phyloP scores from a whole-genome alignment of 2,329 filamentous ascomycete genomes.

The Madurella mycetomatis region DNA sequence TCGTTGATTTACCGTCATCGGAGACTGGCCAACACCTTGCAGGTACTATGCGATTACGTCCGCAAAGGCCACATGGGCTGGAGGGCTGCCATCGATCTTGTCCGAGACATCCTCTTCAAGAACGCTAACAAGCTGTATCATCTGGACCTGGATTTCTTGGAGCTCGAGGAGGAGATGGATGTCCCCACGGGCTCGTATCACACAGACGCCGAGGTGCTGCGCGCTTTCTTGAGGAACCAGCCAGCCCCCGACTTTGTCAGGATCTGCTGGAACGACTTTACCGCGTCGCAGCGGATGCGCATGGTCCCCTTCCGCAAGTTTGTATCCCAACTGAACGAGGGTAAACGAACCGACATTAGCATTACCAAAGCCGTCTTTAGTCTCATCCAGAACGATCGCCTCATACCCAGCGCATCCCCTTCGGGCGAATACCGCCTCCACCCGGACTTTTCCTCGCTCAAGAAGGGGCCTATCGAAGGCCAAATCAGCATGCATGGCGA shows the following conservation, averaged over 20 bases:
- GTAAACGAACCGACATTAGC: conserved; percentile 46
- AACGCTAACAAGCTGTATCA: conserved; percentile 74
- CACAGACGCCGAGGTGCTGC: conserved; percentile 36
- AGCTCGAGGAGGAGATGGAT: conserved; percentile 28
- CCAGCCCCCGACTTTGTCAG: conserved; percentile 61
- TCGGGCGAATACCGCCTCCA: conserved; percentile 63
- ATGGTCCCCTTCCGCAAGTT: conserved; percentile 62
- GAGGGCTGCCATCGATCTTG: conserved; percentile 58
- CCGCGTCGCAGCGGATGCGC: conserved; percentile 61
- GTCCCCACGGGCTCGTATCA: conserved; percentile 15
- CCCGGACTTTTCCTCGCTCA: conserved; percentile 62
- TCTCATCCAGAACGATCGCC: conserved; percentile 62
- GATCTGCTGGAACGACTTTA: conserved; percentile 74
- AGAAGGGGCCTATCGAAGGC: conserved; percentile 51
- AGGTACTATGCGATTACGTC: conserved; percentile 65
- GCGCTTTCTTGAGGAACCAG: conserved; percentile 43
- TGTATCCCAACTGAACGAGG: conserved; percentile 42
- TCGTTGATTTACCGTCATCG: no score
- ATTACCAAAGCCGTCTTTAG: conserved; percentile 62
- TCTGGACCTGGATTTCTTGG: conserved; percentile 45
- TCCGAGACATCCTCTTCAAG: conserved; percentile 66
- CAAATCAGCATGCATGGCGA: conserved; percentile 64
- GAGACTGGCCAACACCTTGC: background rate
- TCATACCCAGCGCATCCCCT: conserved; percentile 49
- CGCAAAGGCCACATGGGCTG: conserved; percentile 57